These are phyloP conservation scores for slime mould (Dictyostelium discoideum) DNA, from an alignment of 78 protist species.

Conservation along the genomic window dicty_2.7 NC_007090.3:3045001-3045500, in stretches of 20 bases:
- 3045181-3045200: background rate
- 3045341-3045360: background rate
- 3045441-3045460: background rate
- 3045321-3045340: background rate
- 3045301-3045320: background rate
- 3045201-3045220: too few relatives aligned
- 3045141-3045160: background rate
- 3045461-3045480: too few relatives aligned
- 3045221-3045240: too few relatives aligned
- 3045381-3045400: background rate
- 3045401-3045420: background rate
- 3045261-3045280: background rate
- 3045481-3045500: background rate
- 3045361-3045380: background rate
- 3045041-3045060: background rate
- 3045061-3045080: background rate
- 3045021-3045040: background rate
- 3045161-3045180: background rate
- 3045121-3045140: background rate
- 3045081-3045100: background rate
- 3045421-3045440: background rate
- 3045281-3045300: background rate
- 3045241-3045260: background rate
- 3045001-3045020: background rate
- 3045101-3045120: background rate